Conservation (phyloP, 306 rosid genomes). For the Glycine soja region DNA sequence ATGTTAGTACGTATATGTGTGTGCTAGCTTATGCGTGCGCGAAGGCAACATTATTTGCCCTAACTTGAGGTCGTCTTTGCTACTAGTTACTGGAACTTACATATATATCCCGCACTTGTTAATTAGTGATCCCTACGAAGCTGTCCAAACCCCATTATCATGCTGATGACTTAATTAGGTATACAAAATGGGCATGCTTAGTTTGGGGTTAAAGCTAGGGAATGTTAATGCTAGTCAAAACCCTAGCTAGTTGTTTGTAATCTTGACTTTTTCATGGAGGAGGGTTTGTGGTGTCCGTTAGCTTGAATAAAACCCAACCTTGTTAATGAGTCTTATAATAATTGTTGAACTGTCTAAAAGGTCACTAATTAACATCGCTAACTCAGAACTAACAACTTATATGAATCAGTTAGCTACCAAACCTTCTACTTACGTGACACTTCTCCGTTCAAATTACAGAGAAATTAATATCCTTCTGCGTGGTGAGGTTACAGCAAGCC, state of each 20-base stretch:
- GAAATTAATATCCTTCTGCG: neutral
- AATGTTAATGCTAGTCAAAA: conserved; percentile 34
- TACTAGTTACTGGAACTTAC: neutral
- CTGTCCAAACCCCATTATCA: neutral
- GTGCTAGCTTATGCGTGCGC: neutral
- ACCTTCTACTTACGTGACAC: neutral
- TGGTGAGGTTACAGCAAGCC: neutral
- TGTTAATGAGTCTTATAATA: conserved; percentile 15
- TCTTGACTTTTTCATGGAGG: conserved; percentile 11
- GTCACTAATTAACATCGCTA: neutral
- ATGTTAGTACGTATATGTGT: neutral
- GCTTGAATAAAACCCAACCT: conserved; percentile 32
- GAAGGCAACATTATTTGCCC: neutral
- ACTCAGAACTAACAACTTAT: neutral
- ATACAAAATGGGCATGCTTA: neutral
- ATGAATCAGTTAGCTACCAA: neutral
- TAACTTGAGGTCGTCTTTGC: neutral
- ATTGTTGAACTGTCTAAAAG: neutral
- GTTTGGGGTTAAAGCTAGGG: conserved; percentile 9
- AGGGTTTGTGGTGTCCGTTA: neutral
- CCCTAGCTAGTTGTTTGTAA: conserved; percentile 13
- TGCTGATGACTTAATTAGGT: neutral
- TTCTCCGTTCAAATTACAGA: neutral
- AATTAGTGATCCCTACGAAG: neutral
- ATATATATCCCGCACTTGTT: neutral